Evolutionary conservation across 345 rosid genomes (phyloP), one percentile per base, ranked within the genome.

Genomic region (Eucalyptus leucophloia): DNA sequence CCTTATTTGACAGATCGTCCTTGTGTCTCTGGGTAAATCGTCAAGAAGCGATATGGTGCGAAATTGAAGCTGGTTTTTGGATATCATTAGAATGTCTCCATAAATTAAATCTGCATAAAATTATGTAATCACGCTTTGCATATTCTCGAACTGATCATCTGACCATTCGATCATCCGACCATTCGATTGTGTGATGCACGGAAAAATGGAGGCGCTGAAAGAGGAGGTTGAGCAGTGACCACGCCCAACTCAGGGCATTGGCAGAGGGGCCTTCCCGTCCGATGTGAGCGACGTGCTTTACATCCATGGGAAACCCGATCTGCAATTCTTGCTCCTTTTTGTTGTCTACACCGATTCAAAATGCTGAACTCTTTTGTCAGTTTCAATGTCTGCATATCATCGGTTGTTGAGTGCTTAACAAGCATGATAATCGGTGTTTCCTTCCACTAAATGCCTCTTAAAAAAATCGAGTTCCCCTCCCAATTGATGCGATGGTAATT

Each of bases 261-360:
- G 92, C 87, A 30, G 94, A 91, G 7, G 97, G 95, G 86, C 97
- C 97, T 37, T 95, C 97, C 90, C 92, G 85, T 89, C 99, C 98
- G 32, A 96, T 95, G 87, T 95, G 99, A 37, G 98, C 96, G 15
- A 97, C 94, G 91, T 96, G 99, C 89, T 95, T 96, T 86, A 97
- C 99, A 92, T 97, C 97, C 50, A 96, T 97, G 30, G 99, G 99
- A 34, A 90, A 87, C 58, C 99, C 98, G 67, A 97, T 97, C 90
- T 95, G 91, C 87, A 97, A 89, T 44, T 93, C 96, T 49, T 87
- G 90, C 88, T 96, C 98, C 87, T 96, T 94, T 16, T 90, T 94
- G 58, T 94, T 93, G 14, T 91, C 95, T 19, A 93, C 96, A 93
- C 14, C 14, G 40, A 69, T 49, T 19, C 23, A 30, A 50, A 24